These are phyloP conservation scores for Isatis tinctoria DNA, from an alignment of 345 rosid genomes.

Conservation along the genomic window DNA sequence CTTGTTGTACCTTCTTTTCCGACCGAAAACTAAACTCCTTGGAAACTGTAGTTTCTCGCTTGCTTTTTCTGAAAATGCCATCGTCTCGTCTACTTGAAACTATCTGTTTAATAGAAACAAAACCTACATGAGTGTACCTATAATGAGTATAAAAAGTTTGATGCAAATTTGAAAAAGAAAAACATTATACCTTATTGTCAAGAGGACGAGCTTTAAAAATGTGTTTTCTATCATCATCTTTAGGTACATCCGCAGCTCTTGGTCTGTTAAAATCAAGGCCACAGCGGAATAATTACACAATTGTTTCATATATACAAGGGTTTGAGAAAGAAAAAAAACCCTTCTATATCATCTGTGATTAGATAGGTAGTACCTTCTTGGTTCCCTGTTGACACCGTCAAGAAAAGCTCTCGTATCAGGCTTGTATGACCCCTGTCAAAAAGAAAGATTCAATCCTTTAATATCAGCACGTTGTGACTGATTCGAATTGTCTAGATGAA, in stretches of 20 bases:
- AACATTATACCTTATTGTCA: slow-evolving; percentile 61
- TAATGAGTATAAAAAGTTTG: not conserved
- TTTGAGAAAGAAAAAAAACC: not conserved
- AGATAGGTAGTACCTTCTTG: slow-evolving; percentile 43
- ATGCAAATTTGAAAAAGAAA: not conserved
- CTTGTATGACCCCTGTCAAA: slow-evolving; percentile 48
- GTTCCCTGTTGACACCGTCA: slow-evolving; percentile 50
- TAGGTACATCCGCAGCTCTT: slow-evolving; percentile 36
- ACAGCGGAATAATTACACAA: slow-evolving; percentile 6
- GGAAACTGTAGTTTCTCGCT: slow-evolving; percentile 68
- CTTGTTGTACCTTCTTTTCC: slow-evolving; percentile 50
- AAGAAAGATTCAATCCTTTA: not conserved
- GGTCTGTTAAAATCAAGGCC: slow-evolving; percentile 33
- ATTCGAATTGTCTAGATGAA: not conserved
- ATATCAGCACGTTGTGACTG: not conserved
- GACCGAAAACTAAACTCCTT: slow-evolving; percentile 65
- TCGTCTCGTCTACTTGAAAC: slow-evolving; percentile 63
- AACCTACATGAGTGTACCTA: not conserved
- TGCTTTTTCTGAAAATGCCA: slow-evolving; percentile 58
- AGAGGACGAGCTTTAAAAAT: slow-evolving; percentile 64
- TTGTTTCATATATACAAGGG: slow-evolving; percentile 5
- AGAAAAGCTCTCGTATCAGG: slow-evolving; percentile 32
- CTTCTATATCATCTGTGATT: not conserved
- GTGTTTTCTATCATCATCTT: slow-evolving; percentile 40
- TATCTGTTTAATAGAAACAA: slow-evolving; percentile 39